Conservation (phyloP, 257 asterid genomes). For the Capsicum chinense region DNA sequence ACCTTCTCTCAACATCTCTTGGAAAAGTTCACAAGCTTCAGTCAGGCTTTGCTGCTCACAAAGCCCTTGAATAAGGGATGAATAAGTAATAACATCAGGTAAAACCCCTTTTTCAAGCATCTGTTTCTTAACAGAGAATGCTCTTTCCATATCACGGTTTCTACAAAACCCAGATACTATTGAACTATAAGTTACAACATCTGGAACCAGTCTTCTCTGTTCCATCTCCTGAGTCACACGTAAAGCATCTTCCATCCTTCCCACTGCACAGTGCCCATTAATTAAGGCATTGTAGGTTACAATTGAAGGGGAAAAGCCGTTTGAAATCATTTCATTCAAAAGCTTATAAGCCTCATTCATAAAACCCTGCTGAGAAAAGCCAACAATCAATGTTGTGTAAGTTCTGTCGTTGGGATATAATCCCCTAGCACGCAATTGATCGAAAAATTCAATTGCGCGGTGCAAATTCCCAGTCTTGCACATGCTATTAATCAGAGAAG, state of each 20-base stretch:
- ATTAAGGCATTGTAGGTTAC: constrained; percentile 81
- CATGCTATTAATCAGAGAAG: constrained; percentile 75
- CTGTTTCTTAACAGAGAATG: constrained; percentile 66
- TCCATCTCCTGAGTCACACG: constrained; percentile 57
- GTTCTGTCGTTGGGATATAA: constrained; percentile 77
- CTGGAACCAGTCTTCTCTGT: constrained; percentile 59
- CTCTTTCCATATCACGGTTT: constrained; percentile 61
- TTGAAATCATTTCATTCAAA: constrained; percentile 58
- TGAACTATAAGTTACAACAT: constrained; percentile 84
- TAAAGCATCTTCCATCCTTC: constrained; percentile 63
- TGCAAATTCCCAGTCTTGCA: constrained; percentile 68
- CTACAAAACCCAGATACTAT: constrained; percentile 67
- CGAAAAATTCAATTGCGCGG: constrained; percentile 74
- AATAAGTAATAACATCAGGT: constrained; percentile 76
- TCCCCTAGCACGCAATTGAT: constrained; percentile 74
- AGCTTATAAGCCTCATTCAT: constrained; percentile 70
- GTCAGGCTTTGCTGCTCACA: constrained; percentile 61
- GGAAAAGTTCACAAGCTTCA: constrained; percentile 72
- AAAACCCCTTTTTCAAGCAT: constrained; percentile 70
- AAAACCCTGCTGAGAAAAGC: constrained; percentile 78
- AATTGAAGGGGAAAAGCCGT: constrained; percentile 69
- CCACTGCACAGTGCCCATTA: constrained; percentile 75
- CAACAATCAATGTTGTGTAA: constrained; percentile 80
- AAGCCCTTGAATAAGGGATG: constrained; percentile 84
- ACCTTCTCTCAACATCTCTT: constrained; percentile 66